Evolutionary conservation across 192 early-diverging fungal genomes (phyloP).

Genomic region (Backusella australiensis): DNA sequence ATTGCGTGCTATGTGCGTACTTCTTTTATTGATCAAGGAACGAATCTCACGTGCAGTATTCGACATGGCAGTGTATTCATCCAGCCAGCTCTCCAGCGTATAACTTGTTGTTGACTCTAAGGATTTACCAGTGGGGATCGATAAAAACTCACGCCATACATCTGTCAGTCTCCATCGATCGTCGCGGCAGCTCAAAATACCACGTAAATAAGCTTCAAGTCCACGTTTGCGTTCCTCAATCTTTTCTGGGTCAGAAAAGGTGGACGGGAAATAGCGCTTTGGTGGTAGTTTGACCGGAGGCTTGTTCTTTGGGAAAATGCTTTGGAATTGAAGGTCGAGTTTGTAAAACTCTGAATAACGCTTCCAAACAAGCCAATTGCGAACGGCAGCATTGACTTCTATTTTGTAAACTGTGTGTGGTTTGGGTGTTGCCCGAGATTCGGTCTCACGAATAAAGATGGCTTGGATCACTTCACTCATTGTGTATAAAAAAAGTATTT

Average conservation of each 20-base stretch:
- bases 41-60: conserved; percentile 68
- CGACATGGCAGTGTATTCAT: conserved; percentile 66
- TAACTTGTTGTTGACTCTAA: conserved; percentile 43
- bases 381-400: conserved; percentile 71
- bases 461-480: conserved; percentile 61
- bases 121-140: conserved; percentile 53
- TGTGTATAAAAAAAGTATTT: neutral
- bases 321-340: conserved; percentile 59
- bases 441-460: conserved; percentile 50
- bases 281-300: conserved; percentile 67
- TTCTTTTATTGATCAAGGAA: conserved; percentile 67
- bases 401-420: conserved; percentile 75
- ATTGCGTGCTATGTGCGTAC: conserved; percentile 68
- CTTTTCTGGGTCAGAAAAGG: conserved; percentile 55
- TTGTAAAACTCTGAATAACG: conserved; percentile 81
- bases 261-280: conserved; percentile 68
- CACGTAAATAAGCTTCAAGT: conserved; percentile 76
- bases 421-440: conserved; percentile 52
- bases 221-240: conserved; percentile 74
- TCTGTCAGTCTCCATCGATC: conserved; percentile 72
- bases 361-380: conserved; percentile 87
- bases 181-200: conserved; percentile 69
- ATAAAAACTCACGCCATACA: conserved; percentile 76
- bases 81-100: conserved; percentile 80
- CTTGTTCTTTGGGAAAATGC: conserved; percentile 63